Percentiles rank a stretch among this genome's conserved stretches.
These are phyloP conservation scores for Sphagnurus paluster DNA, from an alignment of 1,284 basidiomycete species.

Conservation along the genomic window DNA sequence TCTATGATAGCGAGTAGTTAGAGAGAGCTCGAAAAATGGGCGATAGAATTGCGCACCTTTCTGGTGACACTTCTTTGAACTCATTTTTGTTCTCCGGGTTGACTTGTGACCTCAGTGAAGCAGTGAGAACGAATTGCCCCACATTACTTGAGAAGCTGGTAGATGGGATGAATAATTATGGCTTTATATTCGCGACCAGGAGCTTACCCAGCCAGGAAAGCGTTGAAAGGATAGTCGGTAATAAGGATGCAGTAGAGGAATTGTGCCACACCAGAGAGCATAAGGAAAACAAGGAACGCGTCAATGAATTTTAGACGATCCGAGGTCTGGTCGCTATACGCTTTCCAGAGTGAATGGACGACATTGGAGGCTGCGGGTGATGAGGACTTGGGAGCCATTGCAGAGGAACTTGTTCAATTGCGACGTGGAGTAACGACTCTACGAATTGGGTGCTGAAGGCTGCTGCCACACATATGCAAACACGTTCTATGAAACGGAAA, in stretches of 20 bases:
- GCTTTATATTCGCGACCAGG: conserved; percentile 1
- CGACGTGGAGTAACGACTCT: conserved; percentile 20
- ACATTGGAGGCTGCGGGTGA: conserved; percentile 40
- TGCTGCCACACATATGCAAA: conserved; percentile 32
- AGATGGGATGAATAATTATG: conserved; percentile 2
- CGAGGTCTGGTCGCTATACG: conserved; percentile 79
- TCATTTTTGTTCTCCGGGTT: conserved; percentile 81
- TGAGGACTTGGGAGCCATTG: conserved; percentile 37
- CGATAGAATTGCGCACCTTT: conserved; percentile 61
- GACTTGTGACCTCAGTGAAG: conserved; percentile 90
- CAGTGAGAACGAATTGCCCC: conserved; percentile 95
- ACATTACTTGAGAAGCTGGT: conserved; percentile 90
- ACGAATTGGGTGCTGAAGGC: conserved; percentile 20
- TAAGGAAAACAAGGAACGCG: conserved; percentile 89
- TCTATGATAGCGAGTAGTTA: conserved; percentile 41
- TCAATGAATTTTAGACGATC: conserved; percentile 92
- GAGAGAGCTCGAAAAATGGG: conserved; percentile 1
- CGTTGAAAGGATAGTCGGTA: conserved; percentile 96
- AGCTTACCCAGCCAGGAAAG: conserved; percentile 91
- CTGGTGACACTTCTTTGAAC: conserved; percentile 92
- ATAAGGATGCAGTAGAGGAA: conserved; percentile 92
- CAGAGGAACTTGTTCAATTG: conserved; percentile 22
- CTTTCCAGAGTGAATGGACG: conserved; percentile 67
- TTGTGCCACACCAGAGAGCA: conserved; percentile 88
- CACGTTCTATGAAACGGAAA: conserved; percentile 10